Percentiles rank a stretch among this genome's conserved stretches.
Conservation (phyloP, 192 early-diverging fungal genomes). For the Chytriomyces sp. region DNA sequence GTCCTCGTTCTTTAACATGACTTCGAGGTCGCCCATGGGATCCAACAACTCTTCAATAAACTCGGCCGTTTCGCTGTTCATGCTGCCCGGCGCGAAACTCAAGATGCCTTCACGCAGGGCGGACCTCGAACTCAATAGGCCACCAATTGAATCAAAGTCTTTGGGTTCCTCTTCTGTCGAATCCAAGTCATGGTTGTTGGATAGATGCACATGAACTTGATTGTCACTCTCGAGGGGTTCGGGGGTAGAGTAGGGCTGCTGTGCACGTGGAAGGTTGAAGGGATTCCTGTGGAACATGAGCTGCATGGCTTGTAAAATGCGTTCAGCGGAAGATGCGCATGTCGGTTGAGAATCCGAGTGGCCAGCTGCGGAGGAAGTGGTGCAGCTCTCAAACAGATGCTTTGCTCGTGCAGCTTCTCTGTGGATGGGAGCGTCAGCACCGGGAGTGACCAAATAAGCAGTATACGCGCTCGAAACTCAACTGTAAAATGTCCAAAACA, state of each 20-base stretch:
- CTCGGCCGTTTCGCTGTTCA: conserved; percentile 51
- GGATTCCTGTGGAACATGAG: conserved; percentile 40
- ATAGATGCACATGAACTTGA: neutral
- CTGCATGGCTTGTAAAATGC: conserved; percentile 40
- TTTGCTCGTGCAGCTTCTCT: conserved; percentile 5
- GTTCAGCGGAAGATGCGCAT: neutral
- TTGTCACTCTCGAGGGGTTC: conserved; percentile 2
- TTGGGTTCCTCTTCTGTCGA: neutral
- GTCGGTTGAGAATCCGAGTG: neutral
- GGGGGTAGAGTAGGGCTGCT: neutral
- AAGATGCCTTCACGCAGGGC: conserved; percentile 39
- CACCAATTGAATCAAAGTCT: conserved; percentile 29
- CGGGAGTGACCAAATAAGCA: neutral
- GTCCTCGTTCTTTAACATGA: conserved; percentile 1
- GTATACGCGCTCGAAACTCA: neutral
- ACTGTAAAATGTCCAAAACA: conserved; percentile 27
- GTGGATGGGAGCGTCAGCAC: neutral
- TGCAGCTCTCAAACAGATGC: neutral
- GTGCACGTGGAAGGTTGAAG: conserved; percentile 13
- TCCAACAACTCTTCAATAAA: conserved; percentile 39
- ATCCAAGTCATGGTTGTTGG: neutral
- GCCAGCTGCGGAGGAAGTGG: neutral
- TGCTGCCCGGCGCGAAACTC: conserved; percentile 40
- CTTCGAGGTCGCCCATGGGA: neutral
- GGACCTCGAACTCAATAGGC: conserved; percentile 10